A percentile compares a stretch with the other conserved stretches of the same genome.
These are phyloP conservation scores for Fusarium fujikuroi DNA, from an alignment of 2,329 filamentous ascomycete species.

Conservation along the genomic window DNA sequence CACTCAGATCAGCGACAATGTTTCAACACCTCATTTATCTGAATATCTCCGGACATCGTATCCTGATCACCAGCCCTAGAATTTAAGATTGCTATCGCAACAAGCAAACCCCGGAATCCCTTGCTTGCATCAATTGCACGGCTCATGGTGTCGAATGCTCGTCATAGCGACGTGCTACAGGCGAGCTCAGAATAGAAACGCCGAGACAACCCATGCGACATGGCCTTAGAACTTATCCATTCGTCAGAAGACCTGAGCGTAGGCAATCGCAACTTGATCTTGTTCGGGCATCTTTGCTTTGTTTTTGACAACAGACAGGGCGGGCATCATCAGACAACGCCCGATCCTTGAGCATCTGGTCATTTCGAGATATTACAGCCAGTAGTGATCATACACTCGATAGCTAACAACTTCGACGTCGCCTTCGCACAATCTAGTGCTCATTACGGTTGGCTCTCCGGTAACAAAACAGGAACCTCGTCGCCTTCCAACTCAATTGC, in stretches of 20 bases:
- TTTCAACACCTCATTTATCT: slow-evolving; percentile 30
- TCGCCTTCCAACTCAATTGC: not conserved
- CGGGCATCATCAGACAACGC: not conserved
- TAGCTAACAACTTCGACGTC: not conserved
- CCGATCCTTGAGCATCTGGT: not conserved
- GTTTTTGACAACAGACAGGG: not conserved
- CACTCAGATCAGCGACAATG: slow-evolving; percentile 16
- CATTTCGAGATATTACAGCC: not conserved
- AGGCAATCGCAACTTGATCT: not conserved
- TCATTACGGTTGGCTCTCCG: not conserved
- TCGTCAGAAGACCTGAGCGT: slow-evolving; percentile 5
- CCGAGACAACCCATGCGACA: slow-evolving; percentile 18
- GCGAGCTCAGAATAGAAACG: slow-evolving; percentile 17
- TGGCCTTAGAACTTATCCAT: slow-evolving; percentile 2
- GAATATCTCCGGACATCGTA: slow-evolving; percentile 5
- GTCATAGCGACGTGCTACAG: slow-evolving; percentile 27
- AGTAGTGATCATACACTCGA: not conserved
- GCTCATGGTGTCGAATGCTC: slow-evolving; percentile 1
- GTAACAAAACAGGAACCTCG: not conserved
- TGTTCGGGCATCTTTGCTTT: not conserved
- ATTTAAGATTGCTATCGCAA: slow-evolving; percentile 27
- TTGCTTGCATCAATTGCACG: slow-evolving; percentile 19
- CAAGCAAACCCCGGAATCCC: slow-evolving; percentile 9
- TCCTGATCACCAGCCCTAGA: not conserved
- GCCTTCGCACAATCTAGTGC: not conserved